Evolutionary conservation across 345 rosid genomes (phyloP), one percentile per base, ranked within the genome.

Genomic region (Geranium brycei): DNA sequence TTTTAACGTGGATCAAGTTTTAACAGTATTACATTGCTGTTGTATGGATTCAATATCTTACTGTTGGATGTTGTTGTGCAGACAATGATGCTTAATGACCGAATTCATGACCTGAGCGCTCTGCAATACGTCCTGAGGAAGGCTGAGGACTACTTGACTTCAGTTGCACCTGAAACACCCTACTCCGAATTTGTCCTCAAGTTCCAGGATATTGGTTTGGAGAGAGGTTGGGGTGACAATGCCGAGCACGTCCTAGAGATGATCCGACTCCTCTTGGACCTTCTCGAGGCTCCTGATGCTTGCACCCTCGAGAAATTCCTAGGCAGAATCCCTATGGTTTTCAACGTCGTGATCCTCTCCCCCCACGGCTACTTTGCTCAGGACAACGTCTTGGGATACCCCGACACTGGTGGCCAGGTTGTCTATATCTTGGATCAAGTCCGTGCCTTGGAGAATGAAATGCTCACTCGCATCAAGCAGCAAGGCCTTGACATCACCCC

Each of bases 401-500:
- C 98, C 10, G 98, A 91, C 74, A 91, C 98, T 0, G 98, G 98
- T 64, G 98, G 98, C 72, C 98, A 91, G 91, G 91, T 91, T 76
- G 98, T 91, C 31, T 91, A 91, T 75, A 91, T 91, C 77, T 75
- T 91, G 76, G 98, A 91, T 80, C 98, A 91, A 87, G 98, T 91
- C 35, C 96, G 98, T 47, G 98, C 98, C 31, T 51, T 91, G 59
- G 98, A 91, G 79, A 78, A 68, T 0, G 98, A 91, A 73, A 91
- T 91, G 98, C 91, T 91, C 67, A 83, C 64, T 32, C 95, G 98
- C 14, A 91, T 91, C 32, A 84, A 87, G 81, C 84, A 83, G 51
- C 98, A 91, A 77, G 98, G 98, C 65, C 91, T 91, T 35, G 87
- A 87, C 66, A 78, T 89, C 66, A 85, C 79, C 58, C 98, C 96